Conservation (phyloP, 78 protist species). For the Dictyostelium intermedium region DNA sequence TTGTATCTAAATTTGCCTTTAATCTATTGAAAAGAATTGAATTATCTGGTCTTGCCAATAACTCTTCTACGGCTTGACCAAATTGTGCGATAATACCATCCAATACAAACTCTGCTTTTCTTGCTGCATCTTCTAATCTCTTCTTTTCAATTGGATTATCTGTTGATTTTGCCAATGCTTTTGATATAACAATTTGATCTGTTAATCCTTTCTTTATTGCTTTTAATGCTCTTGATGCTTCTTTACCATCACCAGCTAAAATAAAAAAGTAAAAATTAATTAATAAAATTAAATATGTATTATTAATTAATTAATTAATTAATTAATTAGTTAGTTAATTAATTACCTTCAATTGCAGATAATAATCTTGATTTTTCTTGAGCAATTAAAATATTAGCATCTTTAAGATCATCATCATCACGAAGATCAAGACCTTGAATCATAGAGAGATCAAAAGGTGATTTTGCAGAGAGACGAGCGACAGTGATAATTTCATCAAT, state of each 20-base stretch:
- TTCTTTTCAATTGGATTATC: slow-evolving; percentile 64
- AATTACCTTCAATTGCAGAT: slow-evolving; percentile 62
- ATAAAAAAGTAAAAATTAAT: neutral
- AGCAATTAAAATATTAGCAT: slow-evolving; percentile 56
- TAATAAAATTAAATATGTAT: too few species aligned
- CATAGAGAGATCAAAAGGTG: slow-evolving; percentile 77
- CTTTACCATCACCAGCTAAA: slow-evolving; percentile 78
- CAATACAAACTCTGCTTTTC: slow-evolving; percentile 31
- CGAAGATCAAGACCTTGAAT: slow-evolving; percentile 58
- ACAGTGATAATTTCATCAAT: slow-evolving; percentile 58
- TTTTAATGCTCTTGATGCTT: slow-evolving; percentile 66
- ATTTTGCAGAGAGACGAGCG: slow-evolving; percentile 65
- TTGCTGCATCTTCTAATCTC: slow-evolving; percentile 66
- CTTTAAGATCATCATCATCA: slow-evolving; percentile 69
- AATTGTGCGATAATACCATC: slow-evolving; percentile 54
- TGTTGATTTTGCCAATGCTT: slow-evolving; percentile 74
- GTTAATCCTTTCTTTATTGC: slow-evolving; percentile 66
- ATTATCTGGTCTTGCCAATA: slow-evolving; percentile 47
- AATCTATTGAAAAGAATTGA: slow-evolving; percentile 11
- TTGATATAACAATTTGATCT: slow-evolving; percentile 68
- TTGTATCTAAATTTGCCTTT: slow-evolving; percentile 24
- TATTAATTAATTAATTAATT: too few species aligned
- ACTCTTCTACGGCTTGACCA: slow-evolving; percentile 56
- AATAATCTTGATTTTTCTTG: slow-evolving; percentile 48
- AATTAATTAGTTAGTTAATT: too few species aligned